Evolutionary conservation across 2,329 filamentous ascomycete genomes (phyloP).

Genomic region (Zymoseptoria passerinii): DNA sequence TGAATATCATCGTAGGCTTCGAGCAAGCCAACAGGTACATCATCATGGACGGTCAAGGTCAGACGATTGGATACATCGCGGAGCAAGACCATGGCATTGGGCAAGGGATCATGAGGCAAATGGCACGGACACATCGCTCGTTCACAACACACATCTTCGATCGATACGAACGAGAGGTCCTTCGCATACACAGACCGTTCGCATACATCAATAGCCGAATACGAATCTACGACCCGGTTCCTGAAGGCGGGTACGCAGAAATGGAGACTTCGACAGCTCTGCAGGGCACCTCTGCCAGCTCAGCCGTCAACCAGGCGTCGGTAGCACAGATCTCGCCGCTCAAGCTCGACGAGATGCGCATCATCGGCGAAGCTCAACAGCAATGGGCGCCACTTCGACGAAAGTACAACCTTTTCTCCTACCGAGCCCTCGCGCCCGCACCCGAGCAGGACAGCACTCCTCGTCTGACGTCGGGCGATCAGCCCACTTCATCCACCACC

Average conservation of each 20-base stretch:
- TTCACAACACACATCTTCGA: constrained; percentile 61
- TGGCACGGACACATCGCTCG: constrained; percentile 53
- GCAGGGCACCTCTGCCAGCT: constrained; percentile 37
- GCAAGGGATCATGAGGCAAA: constrained; percentile 49
- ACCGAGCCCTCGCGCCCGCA: constrained; percentile 35
- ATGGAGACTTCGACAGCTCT: constrained; percentile 31
- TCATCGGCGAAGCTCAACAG: constrained; percentile 56
- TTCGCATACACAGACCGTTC: constrained; percentile 56
- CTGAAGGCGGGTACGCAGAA: constrained; percentile 29
- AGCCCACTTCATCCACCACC: constrained; percentile 37
- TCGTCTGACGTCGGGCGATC: constrained; percentile 29
- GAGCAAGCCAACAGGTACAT: constrained; percentile 60
- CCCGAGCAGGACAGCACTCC: constrained; percentile 30
- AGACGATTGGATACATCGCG: constrained; percentile 56
- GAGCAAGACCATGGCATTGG: constrained; percentile 55
- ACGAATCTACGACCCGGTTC: constrained; percentile 47
- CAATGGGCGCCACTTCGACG: constrained; percentile 54
- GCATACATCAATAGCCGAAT: constrained; percentile 55
- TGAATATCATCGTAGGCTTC: constrained; percentile 58
- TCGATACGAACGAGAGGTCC: constrained; percentile 49
- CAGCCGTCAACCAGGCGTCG: constrained; percentile 34
- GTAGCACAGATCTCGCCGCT: constrained; percentile 47
- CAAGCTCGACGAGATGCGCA: constrained; percentile 49
- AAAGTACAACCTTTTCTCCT: constrained; percentile 59
- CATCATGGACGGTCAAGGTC: constrained; percentile 55